These are phyloP conservation scores for Hibiscus trionum DNA, from an alignment of 345 rosid species.

Conservation along the genomic window DNA sequence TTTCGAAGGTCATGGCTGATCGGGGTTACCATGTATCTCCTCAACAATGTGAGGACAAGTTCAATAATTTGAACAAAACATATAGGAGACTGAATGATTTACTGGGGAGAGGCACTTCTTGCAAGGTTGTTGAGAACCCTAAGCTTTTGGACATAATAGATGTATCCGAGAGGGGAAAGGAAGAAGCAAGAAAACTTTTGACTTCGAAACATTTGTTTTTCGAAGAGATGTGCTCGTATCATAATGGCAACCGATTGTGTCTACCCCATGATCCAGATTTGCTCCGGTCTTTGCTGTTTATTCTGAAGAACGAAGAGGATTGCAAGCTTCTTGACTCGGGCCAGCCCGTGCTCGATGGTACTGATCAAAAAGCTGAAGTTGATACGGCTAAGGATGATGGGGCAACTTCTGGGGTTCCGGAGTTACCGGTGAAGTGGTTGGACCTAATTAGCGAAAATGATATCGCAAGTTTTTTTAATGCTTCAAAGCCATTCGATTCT, in stretches of 20 bases:
- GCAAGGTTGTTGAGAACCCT: conserved; percentile 25
- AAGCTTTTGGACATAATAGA: conserved; percentile 15
- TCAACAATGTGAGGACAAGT: conserved; percentile 35
- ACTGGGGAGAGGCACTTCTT: conserved; percentile 21
- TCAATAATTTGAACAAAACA: conserved; percentile 19
- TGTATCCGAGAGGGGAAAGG: conserved; percentile 12
- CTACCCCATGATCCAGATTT: not conserved
- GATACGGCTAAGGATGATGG: not conserved
- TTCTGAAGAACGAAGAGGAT: not conserved
- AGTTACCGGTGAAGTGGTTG: not conserved
- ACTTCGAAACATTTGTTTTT: conserved; percentile 24
- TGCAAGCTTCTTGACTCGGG: not conserved
- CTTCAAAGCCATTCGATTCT: not conserved
- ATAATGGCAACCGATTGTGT: not conserved
- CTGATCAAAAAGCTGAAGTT: not conserved
- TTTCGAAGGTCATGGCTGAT: conserved; percentile 21
- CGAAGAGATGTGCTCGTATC: conserved; percentile 12
- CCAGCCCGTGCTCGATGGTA: not conserved
- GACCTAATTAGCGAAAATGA: not conserved
- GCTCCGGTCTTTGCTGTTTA: not conserved
- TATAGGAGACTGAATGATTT: conserved; percentile 23
- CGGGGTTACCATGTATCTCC: conserved; percentile 26
- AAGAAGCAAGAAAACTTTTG: conserved; percentile 18
- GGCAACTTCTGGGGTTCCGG: too few species aligned
- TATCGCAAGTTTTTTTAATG: not conserved